phyloP scores from a whole-genome alignment of 2,329 filamentous ascomycete species.

The Periconia sp. region DNA sequence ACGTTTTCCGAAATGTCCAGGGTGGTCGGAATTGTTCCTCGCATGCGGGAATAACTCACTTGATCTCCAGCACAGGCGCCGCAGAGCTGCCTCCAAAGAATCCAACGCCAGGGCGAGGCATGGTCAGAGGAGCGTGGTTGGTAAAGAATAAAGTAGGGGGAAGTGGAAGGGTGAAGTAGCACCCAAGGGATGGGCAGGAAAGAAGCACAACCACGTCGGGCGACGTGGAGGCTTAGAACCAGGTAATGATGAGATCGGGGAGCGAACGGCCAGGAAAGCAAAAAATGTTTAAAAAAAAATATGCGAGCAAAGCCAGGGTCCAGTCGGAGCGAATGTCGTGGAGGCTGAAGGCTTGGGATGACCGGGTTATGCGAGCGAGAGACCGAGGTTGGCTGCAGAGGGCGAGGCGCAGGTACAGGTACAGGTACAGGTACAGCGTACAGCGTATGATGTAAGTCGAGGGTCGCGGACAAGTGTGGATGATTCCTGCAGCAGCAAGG shows the following conservation, averaged over 20 bases:
- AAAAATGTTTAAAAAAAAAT: no score
- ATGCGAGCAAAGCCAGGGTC: not conserved
- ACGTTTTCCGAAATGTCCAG: not conserved
- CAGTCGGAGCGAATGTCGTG: not conserved
- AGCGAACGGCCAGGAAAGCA: not conserved
- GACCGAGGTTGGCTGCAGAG: not conserved
- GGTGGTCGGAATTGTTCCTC: no score
- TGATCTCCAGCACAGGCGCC: slow-evolving; percentile 46
- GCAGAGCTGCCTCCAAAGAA: slow-evolving; percentile 33
- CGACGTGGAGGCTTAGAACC: not conserved
- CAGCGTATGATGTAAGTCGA: not conserved
- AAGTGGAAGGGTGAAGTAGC: not conserved
- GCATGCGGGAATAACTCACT: slow-evolving; percentile 29
- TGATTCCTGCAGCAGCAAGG: not conserved
- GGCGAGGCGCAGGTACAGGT: no score
- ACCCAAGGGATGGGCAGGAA: slow-evolving; percentile 5
- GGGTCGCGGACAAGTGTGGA: not conserved
- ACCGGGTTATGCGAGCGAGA: not conserved
- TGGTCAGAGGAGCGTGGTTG: slow-evolving; percentile 16
- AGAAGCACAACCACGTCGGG: slow-evolving; percentile 7
- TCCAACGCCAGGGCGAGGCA: slow-evolving; percentile 36
- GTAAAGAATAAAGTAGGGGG: slow-evolving; percentile 4
- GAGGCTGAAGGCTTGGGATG: not conserved
- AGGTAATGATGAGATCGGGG: slow-evolving; percentile 2
- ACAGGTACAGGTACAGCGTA: not conserved